A percentile compares a stretch with the other conserved stretches of the same genome.
phyloP scores from a whole-genome alignment of 139 green algal species.

The Picochlorum sp. region DNA sequence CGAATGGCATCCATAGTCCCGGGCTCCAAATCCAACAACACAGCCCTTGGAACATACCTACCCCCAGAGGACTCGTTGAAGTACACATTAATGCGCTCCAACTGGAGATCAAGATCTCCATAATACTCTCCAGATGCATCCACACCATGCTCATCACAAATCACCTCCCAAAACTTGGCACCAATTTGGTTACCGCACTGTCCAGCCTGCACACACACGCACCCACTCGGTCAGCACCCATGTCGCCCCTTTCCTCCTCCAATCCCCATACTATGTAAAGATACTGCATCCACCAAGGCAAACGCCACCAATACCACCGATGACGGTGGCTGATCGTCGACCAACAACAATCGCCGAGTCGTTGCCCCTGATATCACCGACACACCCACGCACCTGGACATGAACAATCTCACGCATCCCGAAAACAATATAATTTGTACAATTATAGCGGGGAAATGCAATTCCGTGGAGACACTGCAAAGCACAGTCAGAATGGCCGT shows the following conservation, averaged over 20 bases:
- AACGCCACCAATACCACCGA: background rate
- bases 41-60: constrained; percentile 85
- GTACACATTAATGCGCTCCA: constrained; percentile 97
- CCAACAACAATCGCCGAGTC: background rate
- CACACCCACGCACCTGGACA: constrained; percentile 32
- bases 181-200: constrained; percentile 88
- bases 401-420: constrained; percentile 81
- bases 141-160: constrained; percentile 76
- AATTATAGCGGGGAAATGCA: too few species aligned
- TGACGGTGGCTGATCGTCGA: background rate
- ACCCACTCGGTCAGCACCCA: background rate
- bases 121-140: constrained; percentile 44
- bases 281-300: background rate
- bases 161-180: constrained; percentile 74
- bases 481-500: too few species aligned
- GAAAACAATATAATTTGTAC: background rate
- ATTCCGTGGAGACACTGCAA: too few species aligned
- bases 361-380: background rate
- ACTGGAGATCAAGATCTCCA: constrained; percentile 85
- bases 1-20: constrained; percentile 85
- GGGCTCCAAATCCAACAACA: constrained; percentile 91
- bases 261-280: background rate
- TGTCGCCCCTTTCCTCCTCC: background rate
- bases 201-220: constrained; percentile 40
- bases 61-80: constrained; percentile 84